Evolutionary conservation across 768 basidiomycete species (phyloP), one percentile per base, ranked within the genome.

Genomic region (Leucocoprinus leucothites): DNA sequence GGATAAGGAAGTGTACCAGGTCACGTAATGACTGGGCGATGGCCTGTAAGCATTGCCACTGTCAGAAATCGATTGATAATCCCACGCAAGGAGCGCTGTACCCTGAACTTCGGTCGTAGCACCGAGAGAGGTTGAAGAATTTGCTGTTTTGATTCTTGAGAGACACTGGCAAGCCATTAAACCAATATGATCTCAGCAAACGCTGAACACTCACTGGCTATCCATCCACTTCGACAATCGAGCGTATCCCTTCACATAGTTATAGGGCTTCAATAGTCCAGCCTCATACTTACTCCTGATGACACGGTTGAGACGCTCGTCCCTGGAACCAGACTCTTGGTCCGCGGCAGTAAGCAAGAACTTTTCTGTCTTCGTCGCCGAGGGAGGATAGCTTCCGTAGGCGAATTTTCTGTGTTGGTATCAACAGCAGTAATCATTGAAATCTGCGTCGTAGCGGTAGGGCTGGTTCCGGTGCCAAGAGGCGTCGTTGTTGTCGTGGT

Each of bases 251-350:
- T 94, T 94, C 48, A 94, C 93, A 61, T 98, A 97, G 70, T 98
- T 95, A 64, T 96, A 97, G 2, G 96, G 96, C 65, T 92, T 94
- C 60, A 98, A 72, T 41, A 98, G 69, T 0, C 95, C 96, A 2
- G 96, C 96, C 65, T 98, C 95, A 70, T 97, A 98, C 71, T 98
- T 98, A 64, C 91, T 93, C 61, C 89, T 82, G 61, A 98, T 98
- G 60, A 98, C 96, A 56, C 90, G 80, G 61, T 87, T 91, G 48
- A 98, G 71, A 1, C 95, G 84, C 61, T 96, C 91, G 61, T 95
- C 90, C 41, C 96, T 78, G 21, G 93, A 89, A 0, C 95, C 95
- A 1, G 89, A 82, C 51, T 89, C 91, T 64, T 97, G 95, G 69
- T 98, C 96, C 0, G 96, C 96, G 3, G 96, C 95, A 0, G 92